These are phyloP conservation scores for Calonectria hawksworthii DNA, from an alignment of 2,329 filamentous ascomycete genomes.

Conservation along the genomic window DNA sequence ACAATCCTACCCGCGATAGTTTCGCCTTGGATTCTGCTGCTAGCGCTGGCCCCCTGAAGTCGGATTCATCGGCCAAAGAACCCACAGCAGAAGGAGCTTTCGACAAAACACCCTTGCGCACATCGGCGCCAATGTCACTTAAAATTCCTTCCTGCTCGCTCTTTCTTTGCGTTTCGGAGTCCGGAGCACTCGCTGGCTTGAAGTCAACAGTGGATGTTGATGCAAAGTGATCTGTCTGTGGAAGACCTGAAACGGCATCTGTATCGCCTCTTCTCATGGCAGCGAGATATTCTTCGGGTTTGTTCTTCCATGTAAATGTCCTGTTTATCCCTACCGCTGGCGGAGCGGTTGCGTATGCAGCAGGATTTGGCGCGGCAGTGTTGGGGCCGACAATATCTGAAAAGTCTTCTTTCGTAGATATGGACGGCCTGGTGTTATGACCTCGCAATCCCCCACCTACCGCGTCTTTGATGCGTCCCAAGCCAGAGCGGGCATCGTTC, in stretches of 20 bases:
- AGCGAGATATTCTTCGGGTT: slow-evolving; percentile 70
- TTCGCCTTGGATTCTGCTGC: slow-evolving; percentile 62
- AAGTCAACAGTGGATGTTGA: slow-evolving; percentile 47
- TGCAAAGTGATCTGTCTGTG: slow-evolving; percentile 42
- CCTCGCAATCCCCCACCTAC: slow-evolving; percentile 74
- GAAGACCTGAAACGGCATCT: slow-evolving; percentile 43
- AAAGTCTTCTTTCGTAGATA: slow-evolving; percentile 64
- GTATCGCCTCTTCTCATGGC: slow-evolving; percentile 55
- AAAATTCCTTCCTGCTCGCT: slow-evolving; percentile 45
- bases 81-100: slow-evolving; percentile 69
- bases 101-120: slow-evolving; percentile 57
- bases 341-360: slow-evolving; percentile 53
- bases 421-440: slow-evolving; percentile 66
- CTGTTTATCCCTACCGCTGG: slow-evolving; percentile 56
- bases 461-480: slow-evolving; percentile 88
- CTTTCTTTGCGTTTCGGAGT: slow-evolving; percentile 39
- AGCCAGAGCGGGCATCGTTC: slow-evolving; percentile 84
- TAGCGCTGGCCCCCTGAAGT: slow-evolving; percentile 68
- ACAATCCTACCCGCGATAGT: slow-evolving; percentile 63
- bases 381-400: slow-evolving; percentile 49
- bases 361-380: slow-evolving; percentile 35
- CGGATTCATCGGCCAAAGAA: slow-evolving; percentile 71
- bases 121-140: slow-evolving; percentile 54
- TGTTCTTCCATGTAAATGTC: slow-evolving; percentile 75
- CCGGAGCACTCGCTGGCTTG: slow-evolving; percentile 36